phyloP scores from a whole-genome alignment of 1,284 basidiomycete species.

The Spongispora temasekensis region DNA sequence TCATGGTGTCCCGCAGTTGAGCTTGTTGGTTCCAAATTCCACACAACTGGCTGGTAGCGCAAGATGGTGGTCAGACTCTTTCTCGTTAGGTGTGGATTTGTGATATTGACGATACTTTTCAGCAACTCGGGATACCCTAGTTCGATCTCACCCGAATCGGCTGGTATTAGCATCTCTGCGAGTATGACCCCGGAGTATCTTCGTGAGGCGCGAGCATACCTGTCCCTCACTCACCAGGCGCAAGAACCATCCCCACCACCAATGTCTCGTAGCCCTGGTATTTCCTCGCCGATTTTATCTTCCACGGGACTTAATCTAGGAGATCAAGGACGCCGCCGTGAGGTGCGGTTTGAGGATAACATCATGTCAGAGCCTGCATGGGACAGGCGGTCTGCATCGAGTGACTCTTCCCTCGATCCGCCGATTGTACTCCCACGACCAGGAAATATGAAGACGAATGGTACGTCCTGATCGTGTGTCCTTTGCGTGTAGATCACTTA shows the following conservation, averaged over 20 bases:
- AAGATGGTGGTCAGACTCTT: slow-evolving; percentile 15
- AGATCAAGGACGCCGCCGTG: slow-evolving; percentile 33
- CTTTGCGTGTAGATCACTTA: no score
- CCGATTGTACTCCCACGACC: slow-evolving; percentile 20
- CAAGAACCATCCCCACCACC: slow-evolving; percentile 15
- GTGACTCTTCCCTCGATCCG: slow-evolving; percentile 32
- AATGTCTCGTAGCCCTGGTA: slow-evolving; percentile 19
- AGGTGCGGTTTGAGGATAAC: slow-evolving; percentile 39
- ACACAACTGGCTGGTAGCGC: slow-evolving; percentile 13
- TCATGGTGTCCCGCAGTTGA: slow-evolving; percentile 27
- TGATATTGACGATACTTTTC: slow-evolving; percentile 15
- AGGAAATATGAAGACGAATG: slow-evolving; percentile 17
- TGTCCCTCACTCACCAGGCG: slow-evolving; percentile 29
- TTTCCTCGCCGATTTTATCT: slow-evolving; percentile 34
- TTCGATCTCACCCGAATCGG: slow-evolving; percentile 38
- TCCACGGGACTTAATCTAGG: slow-evolving; percentile 31
- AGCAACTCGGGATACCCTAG: slow-evolving; percentile 32
- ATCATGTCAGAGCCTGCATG: slow-evolving; percentile 34
- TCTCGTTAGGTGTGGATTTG: background rate
- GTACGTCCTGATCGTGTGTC: slow-evolving; percentile 9
- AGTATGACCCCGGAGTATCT: slow-evolving; percentile 37
- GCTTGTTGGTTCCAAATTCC: slow-evolving; percentile 30
- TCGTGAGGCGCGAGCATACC: slow-evolving; percentile 36
- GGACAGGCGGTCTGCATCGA: slow-evolving; percentile 37
- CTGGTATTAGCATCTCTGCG: slow-evolving; percentile 34